Percentiles rank a stretch among this genome's conserved stretches.
phyloP scores from a whole-genome alignment of 129 eudicot species.

The Tagetes erecta region DNA sequence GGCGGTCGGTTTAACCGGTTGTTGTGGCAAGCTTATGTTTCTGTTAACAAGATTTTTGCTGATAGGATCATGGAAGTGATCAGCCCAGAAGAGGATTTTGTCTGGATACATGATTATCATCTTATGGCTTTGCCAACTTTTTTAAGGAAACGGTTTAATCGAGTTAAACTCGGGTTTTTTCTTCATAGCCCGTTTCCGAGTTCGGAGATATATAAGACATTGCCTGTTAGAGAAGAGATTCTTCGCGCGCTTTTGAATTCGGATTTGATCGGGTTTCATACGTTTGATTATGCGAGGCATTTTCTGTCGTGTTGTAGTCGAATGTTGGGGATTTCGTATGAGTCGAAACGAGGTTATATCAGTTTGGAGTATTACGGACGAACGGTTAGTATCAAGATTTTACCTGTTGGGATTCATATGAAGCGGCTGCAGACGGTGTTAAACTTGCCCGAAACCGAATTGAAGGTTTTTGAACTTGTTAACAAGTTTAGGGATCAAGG shows the following conservation, averaged over 20 bases:
- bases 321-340: constrained; percentile 73
- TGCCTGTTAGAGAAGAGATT: constrained; percentile 79
- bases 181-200: constrained; percentile 80
- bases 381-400: constrained; percentile 67
- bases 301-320: constrained; percentile 76
- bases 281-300: constrained; percentile 78
- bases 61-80: constrained; percentile 75
- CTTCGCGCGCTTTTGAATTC: constrained; percentile 60
- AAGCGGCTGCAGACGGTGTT: constrained; percentile 60
- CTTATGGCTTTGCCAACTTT: constrained; percentile 73
- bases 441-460: constrained; percentile 53
- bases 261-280: constrained; percentile 76
- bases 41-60: constrained; percentile 58
- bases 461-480: constrained; percentile 49
- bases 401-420: constrained; percentile 83
- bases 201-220: constrained; percentile 72
- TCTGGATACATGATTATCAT: constrained; percentile 84
- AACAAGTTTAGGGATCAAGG: constrained; percentile 54
- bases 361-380: constrained; percentile 71
- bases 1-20: constrained; percentile 67
- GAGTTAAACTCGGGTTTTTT: constrained; percentile 69
- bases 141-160: constrained; percentile 64
- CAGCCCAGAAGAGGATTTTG: constrained; percentile 71
- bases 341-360: constrained; percentile 72
- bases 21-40: constrained; percentile 69